These are phyloP conservation scores for Hydnomerulius pinastri DNA, from an alignment of 768 basidiomycete species.

Conservation along the genomic window DNA sequence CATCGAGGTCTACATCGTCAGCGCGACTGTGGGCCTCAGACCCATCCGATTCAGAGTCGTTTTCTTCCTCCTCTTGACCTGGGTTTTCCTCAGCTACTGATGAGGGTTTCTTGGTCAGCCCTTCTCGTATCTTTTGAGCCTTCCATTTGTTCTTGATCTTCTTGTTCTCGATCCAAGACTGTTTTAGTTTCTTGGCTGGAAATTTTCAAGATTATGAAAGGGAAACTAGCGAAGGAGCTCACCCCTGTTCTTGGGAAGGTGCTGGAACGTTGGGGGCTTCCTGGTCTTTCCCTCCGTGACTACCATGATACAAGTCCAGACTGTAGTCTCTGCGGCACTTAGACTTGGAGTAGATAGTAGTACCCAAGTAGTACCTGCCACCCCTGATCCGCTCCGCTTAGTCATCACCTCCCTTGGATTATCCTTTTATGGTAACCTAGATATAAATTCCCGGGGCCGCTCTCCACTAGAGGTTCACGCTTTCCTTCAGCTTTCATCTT, in stretches of 20 bases:
- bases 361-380: too few species aligned
- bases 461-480: constrained; percentile 17
- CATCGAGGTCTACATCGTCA: neutral
- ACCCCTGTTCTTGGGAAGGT: constrained; percentile 68
- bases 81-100: neutral
- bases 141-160: constrained; percentile 84
- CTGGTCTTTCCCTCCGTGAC: constrained; percentile 33
- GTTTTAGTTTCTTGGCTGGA: constrained; percentile 78
- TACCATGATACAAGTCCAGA: constrained; percentile 4
- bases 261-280: constrained; percentile 69
- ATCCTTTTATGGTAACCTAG: constrained; percentile 2
- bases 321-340: neutral
- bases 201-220: constrained; percentile 7
- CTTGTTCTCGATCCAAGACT: constrained; percentile 73
- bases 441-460: constrained; percentile 26
- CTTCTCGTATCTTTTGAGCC: constrained; percentile 60
- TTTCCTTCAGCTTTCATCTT: constrained; percentile 30
- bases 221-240: constrained; percentile 12
- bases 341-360: too few species aligned
- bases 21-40: neutral
- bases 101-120: constrained; percentile 22
- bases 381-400: too few species aligned
- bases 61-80: constrained; percentile 1
- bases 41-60: neutral
- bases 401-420: constrained; percentile 18